phyloP scores from a whole-genome alignment of 2,329 filamentous ascomycete genomes.

The Calonectria pseudoreteaudii region DNA sequence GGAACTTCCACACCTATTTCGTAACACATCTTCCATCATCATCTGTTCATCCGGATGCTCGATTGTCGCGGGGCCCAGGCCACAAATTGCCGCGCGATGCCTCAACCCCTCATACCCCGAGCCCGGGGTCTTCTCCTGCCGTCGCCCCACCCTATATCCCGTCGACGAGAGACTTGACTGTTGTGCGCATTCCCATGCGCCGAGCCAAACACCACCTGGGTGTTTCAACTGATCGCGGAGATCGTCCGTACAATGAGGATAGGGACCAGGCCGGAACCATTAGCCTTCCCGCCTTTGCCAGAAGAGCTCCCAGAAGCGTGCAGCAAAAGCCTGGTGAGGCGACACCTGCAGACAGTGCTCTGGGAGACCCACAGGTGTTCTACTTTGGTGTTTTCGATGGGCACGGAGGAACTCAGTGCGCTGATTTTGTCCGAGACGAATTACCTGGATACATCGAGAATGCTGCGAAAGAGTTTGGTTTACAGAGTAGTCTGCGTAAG shows the following conservation, averaged over 20 bases:
- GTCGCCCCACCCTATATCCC: conserved; percentile 70
- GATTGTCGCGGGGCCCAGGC: conserved; percentile 71
- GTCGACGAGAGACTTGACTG: conserved; percentile 80
- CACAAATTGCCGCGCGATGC: conserved; percentile 90
- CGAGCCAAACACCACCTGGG: conserved; percentile 98
- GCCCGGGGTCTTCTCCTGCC: conserved; percentile 65
- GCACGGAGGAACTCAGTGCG: conserved; percentile 91
- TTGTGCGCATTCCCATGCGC: conserved; percentile 92
- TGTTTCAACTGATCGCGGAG: conserved; percentile 81
- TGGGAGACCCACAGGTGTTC: conserved; percentile 94
- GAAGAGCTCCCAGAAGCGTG: conserved; percentile 77
- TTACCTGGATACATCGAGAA: conserved; percentile 92
- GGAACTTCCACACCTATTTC: conserved; percentile 93
- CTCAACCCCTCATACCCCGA: conserved; percentile 79
- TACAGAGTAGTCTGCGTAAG: conserved; percentile 78
- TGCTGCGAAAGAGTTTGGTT: conserved; percentile 79
- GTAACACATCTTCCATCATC: conserved; percentile 95
- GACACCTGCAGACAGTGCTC: conserved; percentile 79
- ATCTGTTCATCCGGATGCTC: conserved; percentile 89
- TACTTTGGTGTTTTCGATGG: conserved; percentile 98
- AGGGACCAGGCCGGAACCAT: conserved; percentile 94
- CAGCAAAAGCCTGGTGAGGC: conserved; percentile 67
- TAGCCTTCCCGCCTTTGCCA: conserved; percentile 92
- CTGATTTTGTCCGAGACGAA: conserved; percentile 84
- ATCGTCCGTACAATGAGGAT: conserved; percentile 92